Evolutionary conservation across 2,329 filamentous ascomycete genomes (phyloP).

Genomic region (Curvularia sp.): DNA sequence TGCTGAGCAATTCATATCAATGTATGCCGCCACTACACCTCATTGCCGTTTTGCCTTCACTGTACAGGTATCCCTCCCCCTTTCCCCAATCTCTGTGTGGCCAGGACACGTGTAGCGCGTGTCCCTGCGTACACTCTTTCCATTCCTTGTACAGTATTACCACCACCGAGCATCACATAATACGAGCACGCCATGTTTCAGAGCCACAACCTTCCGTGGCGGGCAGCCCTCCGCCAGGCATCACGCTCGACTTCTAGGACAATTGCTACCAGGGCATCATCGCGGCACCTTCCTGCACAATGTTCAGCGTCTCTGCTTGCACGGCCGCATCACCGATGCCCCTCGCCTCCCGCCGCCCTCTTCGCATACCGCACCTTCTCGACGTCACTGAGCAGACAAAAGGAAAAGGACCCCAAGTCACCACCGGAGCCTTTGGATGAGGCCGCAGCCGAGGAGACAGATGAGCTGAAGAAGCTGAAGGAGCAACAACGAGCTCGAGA

Average conservation of each 20-base stretch:
- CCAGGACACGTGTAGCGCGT: slow-evolving; percentile 14
- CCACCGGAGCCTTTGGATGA: slow-evolving; percentile 55
- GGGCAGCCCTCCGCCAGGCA: slow-evolving; percentile 63
- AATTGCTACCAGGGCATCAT: slow-evolving; percentile 34
- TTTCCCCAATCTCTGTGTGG: slow-evolving; percentile 10
- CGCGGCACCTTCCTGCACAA: slow-evolving; percentile 40
- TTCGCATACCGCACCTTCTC: slow-evolving; percentile 49
- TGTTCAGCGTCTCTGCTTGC: slow-evolving; percentile 38
- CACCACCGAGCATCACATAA: slow-evolving; percentile 15
- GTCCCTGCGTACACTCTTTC: slow-evolving; percentile 2
- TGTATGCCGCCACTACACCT: slow-evolving; percentile 22
- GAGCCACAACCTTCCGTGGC: slow-evolving; percentile 70
- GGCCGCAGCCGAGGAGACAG: slow-evolving; percentile 49
- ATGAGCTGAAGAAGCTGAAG: slow-evolving; percentile 52
- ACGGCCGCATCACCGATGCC: slow-evolving; percentile 31
- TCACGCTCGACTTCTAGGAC: slow-evolving; percentile 51
- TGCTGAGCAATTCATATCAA: slow-evolving; percentile 28
- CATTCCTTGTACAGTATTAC: slow-evolving; percentile 15
- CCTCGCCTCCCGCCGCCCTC: slow-evolving; percentile 41
- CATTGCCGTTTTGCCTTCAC: slow-evolving; percentile 9
- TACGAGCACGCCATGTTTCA: slow-evolving; percentile 61
- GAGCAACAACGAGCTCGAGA: slow-evolving; percentile 53
- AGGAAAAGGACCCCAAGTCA: slow-evolving; percentile 62
- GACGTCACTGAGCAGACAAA: slow-evolving; percentile 56
- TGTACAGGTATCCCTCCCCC: slow-evolving; percentile 17